Base-by-base conservation (phyloP, 768 basidiomycete species). In the Trametes sanguinea region DNA sequence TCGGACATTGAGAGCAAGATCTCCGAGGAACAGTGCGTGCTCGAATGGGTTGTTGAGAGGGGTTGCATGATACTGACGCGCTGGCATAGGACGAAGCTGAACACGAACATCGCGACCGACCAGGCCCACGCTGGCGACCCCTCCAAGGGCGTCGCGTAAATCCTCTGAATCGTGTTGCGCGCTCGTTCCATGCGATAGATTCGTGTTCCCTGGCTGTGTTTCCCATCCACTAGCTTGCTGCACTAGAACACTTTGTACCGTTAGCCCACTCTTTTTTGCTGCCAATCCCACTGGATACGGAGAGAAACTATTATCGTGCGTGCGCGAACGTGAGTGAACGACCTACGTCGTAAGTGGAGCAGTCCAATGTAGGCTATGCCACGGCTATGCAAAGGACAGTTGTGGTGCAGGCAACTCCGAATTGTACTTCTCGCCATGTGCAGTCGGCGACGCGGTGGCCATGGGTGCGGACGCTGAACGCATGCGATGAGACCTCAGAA, bases 101-200 rank as follows among this genome's bases (percentile, higher is more conserved):
- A 47, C 14, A 77, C 67, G 51, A 77, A 78, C 70, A 75, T 77
- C 59, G 72, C 73, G 1, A 71, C 72, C 10, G 76, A 78, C 57
- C 60, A 65, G 53, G 66, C 65, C 60, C 71, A 54, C 65, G 72
- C 71, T 27, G 77, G 77, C 22, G 27, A 62, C 30, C 51, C 74
- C 7, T 76, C 76, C 40, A 59, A 72, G 62, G 71, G 71, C 35
- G 73, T 75, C 37, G 69, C 62, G 30, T 70, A 63, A 67, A 16
- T 44, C 47, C 61, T 10, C 51, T 42, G 48, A 9, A 22, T 29
- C 32, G 46, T 4, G 51, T 43, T 45, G 16, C 42, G 35, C 6
- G 35, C 6, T 37, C 35, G 35, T 37, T 6, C 35, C 11, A 37
- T 6, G 35, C 35, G 35, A 22, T 37, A 11, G 35, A 37, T 6